These are phyloP conservation scores for Gossypium rotundifolium DNA, from an alignment of 345 rosid species.

Conservation along the genomic window DNA sequence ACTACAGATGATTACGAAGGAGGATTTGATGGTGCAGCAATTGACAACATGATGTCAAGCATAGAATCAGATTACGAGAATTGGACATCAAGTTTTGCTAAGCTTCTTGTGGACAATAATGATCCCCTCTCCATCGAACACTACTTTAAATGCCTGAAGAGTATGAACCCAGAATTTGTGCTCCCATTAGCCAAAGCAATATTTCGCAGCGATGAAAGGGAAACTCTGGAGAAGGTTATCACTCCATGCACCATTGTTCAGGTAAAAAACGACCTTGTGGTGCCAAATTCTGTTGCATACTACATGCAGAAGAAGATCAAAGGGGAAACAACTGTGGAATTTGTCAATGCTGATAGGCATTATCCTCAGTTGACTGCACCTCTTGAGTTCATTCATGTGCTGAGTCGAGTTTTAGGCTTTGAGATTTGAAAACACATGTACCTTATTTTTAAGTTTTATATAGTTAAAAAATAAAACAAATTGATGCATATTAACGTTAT, in stretches of 20 bases:
- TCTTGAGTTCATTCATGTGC: conserved; percentile 38
- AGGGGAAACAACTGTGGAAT: conserved; percentile 50
- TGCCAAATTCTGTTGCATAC: conserved; percentile 48
- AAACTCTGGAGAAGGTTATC: conserved; percentile 37
- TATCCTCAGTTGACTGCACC: conserved; percentile 69
- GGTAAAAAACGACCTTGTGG: conserved; percentile 36
- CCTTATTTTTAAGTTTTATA: too few species aligned
- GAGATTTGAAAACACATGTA: not conserved
- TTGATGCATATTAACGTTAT: too few species aligned
- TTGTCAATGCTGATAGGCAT: conserved; percentile 46
- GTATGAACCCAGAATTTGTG: conserved; percentile 55
- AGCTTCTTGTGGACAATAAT: conserved; percentile 33
- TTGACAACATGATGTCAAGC: conserved; percentile 37
- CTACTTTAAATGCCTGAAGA: conserved; percentile 26
- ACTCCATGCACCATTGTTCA: conserved; percentile 59
- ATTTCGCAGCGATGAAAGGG: conserved; percentile 56
- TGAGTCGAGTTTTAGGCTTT: conserved; percentile 37
- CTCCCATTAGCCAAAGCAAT: conserved; percentile 53
- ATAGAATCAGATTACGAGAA: conserved; percentile 42
- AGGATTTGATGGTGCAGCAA: conserved; percentile 39
- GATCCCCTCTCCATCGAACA: conserved; percentile 35
- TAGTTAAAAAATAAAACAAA: too few species aligned
- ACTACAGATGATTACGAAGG: conserved; percentile 54
- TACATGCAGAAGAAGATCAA: conserved; percentile 60
- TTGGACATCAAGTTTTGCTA: conserved; percentile 47